Percentiles rank a stretch among this genome's conserved stretches.
Conservation (phyloP, 805 yeast species). For the Barnettozyma wickerhamii region DNA sequence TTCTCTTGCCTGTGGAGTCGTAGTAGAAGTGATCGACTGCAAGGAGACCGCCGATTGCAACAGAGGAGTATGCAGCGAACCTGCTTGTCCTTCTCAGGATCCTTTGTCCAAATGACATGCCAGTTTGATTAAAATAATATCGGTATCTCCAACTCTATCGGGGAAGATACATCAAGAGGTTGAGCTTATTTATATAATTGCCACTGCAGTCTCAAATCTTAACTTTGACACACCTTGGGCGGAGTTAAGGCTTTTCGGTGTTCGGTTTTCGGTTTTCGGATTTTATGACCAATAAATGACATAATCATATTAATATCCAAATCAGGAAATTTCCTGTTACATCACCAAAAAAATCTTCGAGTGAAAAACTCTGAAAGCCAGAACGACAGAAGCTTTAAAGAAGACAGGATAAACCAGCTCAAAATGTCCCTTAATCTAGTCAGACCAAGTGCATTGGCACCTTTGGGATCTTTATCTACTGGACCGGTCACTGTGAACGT, state of each 20-base stretch:
- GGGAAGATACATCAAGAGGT: too few species aligned
- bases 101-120: neutral
- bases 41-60: constrained; percentile 18
- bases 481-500: constrained; percentile 50
- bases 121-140: neutral
- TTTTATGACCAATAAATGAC: too few species aligned
- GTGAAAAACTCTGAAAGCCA: neutral
- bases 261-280: too few species aligned
- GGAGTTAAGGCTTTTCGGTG: too few species aligned
- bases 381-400: constrained; percentile 1
- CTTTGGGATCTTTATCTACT: constrained; percentile 25
- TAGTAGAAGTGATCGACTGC: constrained; percentile 35
- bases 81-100: neutral
- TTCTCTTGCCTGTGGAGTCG: constrained; percentile 49
- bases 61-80: constrained; percentile 5
- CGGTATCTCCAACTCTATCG: too few species aligned
- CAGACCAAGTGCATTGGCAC: constrained; percentile 24
- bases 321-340: constrained; percentile 1
- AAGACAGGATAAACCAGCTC: neutral
- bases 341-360: constrained; percentile 2
- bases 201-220: too few species aligned
- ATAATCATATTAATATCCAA: neutral
- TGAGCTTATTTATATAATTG: too few species aligned
- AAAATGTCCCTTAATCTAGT: constrained; percentile 24
- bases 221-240: too few species aligned